Evolutionary conservation across 192 early-diverging fungal genomes (phyloP).

Genomic region (Coemansia sp.): DNA sequence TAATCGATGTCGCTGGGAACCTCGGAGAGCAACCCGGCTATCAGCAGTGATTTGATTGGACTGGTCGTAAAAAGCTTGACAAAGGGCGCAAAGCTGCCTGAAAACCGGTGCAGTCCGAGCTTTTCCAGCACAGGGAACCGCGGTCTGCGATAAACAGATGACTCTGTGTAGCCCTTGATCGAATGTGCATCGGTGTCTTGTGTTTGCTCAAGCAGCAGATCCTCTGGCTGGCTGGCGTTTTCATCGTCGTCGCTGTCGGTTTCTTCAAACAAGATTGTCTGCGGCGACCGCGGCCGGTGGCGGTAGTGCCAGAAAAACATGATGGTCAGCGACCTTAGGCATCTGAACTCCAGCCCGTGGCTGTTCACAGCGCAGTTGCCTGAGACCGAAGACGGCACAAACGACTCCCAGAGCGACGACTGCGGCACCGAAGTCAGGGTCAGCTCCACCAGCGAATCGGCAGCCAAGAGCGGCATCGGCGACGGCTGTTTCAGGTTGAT

Average conservation of each 20-base stretch:
- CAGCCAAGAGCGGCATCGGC: not conserved
- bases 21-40: slow-evolving; percentile 13
- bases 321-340: slow-evolving; percentile 13
- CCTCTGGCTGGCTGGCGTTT: not conserved
- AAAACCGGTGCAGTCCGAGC: slow-evolving; percentile 17
- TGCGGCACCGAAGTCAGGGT: slow-evolving; percentile 2
- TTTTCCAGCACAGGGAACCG: slow-evolving; percentile 14
- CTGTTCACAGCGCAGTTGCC: not conserved
- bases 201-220: not conserved
- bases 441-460: slow-evolving; percentile 11
- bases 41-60: slow-evolving; percentile 4
- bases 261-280: not conserved
- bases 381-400: not conserved
- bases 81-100: not conserved
- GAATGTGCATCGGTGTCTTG: not conserved
- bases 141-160: not conserved
- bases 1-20: slow-evolving; percentile 2
- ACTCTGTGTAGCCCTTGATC: not conserved
- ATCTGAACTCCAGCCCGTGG: slow-evolving; percentile 9
- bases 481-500: not conserved
- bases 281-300: not conserved
- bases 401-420: slow-evolving; percentile 1
- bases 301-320: slow-evolving; percentile 6
- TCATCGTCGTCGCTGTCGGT: not conserved
- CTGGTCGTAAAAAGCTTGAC: slow-evolving; percentile 12